Base-by-base conservation (phyloP, 2,329 filamentous ascomycete species). In the Fusarium sp. region DNA sequence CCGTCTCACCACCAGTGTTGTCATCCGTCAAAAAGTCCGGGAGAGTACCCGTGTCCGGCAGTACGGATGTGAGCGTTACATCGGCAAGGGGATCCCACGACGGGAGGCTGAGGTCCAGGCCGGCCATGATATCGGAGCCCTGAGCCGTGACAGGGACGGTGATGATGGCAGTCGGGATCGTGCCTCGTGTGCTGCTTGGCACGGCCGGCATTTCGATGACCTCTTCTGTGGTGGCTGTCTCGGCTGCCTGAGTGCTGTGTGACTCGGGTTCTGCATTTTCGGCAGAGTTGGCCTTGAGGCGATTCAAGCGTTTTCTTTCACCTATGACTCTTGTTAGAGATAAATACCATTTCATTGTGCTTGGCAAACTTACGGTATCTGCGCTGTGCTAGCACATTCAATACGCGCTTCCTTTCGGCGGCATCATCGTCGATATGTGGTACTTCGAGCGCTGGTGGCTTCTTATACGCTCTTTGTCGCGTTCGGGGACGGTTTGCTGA, bases 321-420 rank as follows among this genome's bases (percentile, higher is more conserved):
- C 78, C 78, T 79, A 46, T 23, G 11, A 34, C 2, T 11, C 29
- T 44, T 8, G 55, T 75, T 6, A 72, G 54, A 33, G 40, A 6
- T 10, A 38, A 20, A 16, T 13, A 14, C 5, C 14, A 46, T 46
- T 16, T 5, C 4, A 6, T 9, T 27, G 5, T 27, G 14, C 14
- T 16, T 11, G 11, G 14, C 1, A 23, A 9, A 64, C 74, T 72
- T 69, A 85, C 84, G 78, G 60, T 87, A 87, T 77, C 85, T 79
- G 49, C 85, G 80, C 65, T 87, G 85, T 1, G 85, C 85, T 34
- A 87, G 74, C 9, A 87, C 83, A 59, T 86, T 87, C 20, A 87
- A 67, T 1, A 86, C 79, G 10, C 85, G 79, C 73, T 87, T 87
- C 20, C 85, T 79, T 74, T 87, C 85, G 3, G 81, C 77, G 1